Evolutionary conservation across 73 alveolate species (phyloP).

Genomic region (Paramecium tetraurelia): DNA sequence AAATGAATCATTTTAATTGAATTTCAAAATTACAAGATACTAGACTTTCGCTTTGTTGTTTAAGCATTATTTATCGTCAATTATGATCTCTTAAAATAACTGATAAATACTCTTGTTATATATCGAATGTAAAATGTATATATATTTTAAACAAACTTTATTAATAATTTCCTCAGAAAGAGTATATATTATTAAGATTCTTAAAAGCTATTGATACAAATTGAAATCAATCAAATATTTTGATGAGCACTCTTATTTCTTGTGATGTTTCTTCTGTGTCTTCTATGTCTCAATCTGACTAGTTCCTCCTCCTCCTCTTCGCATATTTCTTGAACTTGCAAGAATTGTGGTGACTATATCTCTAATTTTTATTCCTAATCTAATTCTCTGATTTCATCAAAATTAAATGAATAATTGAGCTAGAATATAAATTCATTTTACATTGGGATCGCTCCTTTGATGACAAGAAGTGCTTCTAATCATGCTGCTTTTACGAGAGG

Average conservation of each 20-base stretch:
- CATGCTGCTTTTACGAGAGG: background rate
- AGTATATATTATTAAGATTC: background rate
- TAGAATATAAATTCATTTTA: background rate
- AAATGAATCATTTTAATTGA: background rate
- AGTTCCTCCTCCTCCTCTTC: background rate
- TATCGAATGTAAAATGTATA: no score
- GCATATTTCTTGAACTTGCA: background rate
- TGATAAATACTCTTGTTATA: no score
- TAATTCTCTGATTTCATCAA: background rate
- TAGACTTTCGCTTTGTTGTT: no score
- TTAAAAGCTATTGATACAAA: background rate
- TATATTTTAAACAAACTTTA: no score
- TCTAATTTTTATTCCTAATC: background rate
- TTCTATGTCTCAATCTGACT: background rate
- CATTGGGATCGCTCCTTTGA: background rate
- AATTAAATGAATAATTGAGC: background rate
- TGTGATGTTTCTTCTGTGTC: background rate
- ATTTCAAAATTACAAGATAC: background rate
- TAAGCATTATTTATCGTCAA: no score
- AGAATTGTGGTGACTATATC: background rate
- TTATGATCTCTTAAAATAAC: no score
- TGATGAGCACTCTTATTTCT: constrained; percentile 4
- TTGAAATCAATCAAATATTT: background rate
- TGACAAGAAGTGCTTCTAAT: background rate
- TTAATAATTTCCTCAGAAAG: no score